A percentile compares a stretch with the other conserved stretches of the same genome.
These are phyloP conservation scores for Cenchrus americanus DNA, from an alignment of 176 grass and related monocot genomes.

Conservation along the genomic window DNA sequence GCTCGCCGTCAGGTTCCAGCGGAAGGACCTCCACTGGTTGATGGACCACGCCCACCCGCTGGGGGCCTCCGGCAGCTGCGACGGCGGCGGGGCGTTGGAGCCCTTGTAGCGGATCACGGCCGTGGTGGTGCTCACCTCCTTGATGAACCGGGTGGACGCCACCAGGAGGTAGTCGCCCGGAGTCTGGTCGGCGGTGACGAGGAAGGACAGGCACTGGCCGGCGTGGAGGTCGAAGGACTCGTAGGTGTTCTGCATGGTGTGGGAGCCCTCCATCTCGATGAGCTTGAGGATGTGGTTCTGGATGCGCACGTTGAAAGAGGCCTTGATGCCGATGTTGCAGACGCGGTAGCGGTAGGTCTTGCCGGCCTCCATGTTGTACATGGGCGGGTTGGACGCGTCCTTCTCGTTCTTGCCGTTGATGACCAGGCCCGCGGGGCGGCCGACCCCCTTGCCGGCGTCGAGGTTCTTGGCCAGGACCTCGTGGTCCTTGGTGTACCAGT, in stretches of 20 bases:
- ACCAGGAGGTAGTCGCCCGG: conserved; percentile 77
- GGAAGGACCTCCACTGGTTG: conserved; percentile 90
- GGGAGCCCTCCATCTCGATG: conserved; percentile 92
- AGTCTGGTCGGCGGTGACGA: conserved; percentile 68
- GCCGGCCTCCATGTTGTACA: conserved; percentile 71
- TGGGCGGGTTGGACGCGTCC: conserved; percentile 53
- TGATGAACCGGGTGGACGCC: conserved; percentile 81
- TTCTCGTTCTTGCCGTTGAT: conserved; percentile 89
- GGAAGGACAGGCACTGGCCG: conserved; percentile 87
- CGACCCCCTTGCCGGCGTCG: conserved; percentile 65
- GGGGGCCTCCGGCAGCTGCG: conserved; percentile 58
- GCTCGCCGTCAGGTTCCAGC: conserved; percentile 96
- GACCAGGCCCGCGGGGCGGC: conserved; percentile 66
- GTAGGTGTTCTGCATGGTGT: conserved; percentile 89
- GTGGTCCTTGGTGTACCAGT: conserved; percentile 94
- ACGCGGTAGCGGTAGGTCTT: conserved; percentile 82
- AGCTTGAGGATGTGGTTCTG: conserved; percentile 70
- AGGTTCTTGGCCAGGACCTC: conserved; percentile 58
- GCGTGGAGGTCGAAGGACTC: conserved; percentile 76
- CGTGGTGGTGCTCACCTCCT: conserved; percentile 48
- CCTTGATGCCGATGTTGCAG: conserved; percentile 88
- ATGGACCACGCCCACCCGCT: conserved; percentile 87
- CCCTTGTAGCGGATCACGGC: conserved; percentile 69
- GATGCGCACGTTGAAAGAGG: conserved; percentile 77
- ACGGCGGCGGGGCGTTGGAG: conserved; percentile 60